A percentile compares a stretch with the other conserved stretches of the same genome.
These are phyloP conservation scores for Phyllosticta citribraziliensis DNA, from an alignment of 2,329 filamentous ascomycete species.

Conservation along the genomic window DNA sequence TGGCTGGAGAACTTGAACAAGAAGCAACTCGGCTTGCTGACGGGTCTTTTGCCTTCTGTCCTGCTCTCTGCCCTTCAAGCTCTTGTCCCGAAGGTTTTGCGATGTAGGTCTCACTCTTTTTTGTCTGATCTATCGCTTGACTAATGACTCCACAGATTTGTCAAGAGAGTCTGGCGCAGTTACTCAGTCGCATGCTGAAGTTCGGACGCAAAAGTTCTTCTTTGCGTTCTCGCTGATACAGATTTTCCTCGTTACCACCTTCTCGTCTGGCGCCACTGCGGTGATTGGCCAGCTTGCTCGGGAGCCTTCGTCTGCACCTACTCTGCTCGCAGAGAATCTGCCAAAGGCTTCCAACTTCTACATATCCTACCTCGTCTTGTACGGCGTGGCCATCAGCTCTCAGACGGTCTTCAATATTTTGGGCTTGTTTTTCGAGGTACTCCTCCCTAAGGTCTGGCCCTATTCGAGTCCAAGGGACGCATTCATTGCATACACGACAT, in stretches of 20 bases:
- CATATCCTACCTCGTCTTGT: conserved; percentile 31
- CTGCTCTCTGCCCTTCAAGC: conserved; percentile 35
- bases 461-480: conserved; percentile 34
- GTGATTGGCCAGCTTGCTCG: conserved; percentile 39
- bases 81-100: conserved; percentile 35
- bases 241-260: conserved; percentile 32
- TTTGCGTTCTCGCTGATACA: conserved; percentile 34
- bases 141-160: conserved; percentile 20
- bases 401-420: conserved; percentile 73
- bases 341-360: conserved; percentile 33
- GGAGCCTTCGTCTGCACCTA: conserved; percentile 22
- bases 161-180: conserved; percentile 28
- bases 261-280: conserved; percentile 26
- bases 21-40: conserved; percentile 35
- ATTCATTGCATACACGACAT: conserved; percentile 33
- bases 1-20: conserved; percentile 34
- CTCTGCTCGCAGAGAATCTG: conserved; percentile 23
- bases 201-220: conserved; percentile 29
- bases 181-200: conserved; percentile 36
- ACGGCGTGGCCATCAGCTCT: conserved; percentile 56
- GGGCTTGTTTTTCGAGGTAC: conserved; percentile 78
- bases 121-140: not conserved
- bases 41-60: conserved; percentile 34
- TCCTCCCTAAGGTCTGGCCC: conserved; percentile 42
- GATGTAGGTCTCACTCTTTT: conserved; percentile 16